Evolutionary conservation across 371 early-diverging fungal species (phyloP).

Genomic region (Apophysomyces elegans): DNA sequence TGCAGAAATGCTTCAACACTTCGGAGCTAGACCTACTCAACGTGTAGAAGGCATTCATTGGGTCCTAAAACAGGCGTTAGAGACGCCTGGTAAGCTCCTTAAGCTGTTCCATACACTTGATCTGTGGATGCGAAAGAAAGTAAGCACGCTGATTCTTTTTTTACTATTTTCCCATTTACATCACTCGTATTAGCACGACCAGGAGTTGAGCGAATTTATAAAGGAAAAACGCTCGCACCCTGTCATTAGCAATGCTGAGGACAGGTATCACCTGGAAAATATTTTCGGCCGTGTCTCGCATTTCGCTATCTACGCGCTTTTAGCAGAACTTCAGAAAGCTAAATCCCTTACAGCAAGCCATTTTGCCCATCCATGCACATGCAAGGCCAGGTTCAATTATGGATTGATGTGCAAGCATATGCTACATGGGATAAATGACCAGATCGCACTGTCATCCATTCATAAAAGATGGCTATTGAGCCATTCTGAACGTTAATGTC

Average conservation of each 20-base stretch:
- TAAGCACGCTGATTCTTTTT: background rate
- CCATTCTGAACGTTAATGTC: no score
- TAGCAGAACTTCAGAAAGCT: background rate
- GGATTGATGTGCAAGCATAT: background rate
- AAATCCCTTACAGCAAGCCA: background rate
- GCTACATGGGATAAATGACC: background rate
- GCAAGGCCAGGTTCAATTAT: background rate
- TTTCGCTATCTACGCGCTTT: background rate
- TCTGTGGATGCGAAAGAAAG: background rate
- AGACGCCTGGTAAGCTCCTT: background rate
- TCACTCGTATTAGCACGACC: background rate
- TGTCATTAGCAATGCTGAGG: background rate
- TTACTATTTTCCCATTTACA: background rate
- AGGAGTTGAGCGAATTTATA: background rate
- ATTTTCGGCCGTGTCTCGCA: background rate
- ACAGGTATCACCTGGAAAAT: background rate
- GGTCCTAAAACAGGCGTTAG: slow-evolving; percentile 1
- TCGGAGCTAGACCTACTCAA: slow-evolving; percentile 17
- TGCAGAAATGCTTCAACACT: slow-evolving; percentile 8
- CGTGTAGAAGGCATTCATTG: slow-evolving; percentile 13
- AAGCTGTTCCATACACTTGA: slow-evolving; percentile 6
- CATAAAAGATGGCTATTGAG: no score
- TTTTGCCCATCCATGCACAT: background rate
- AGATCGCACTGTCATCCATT: background rate
- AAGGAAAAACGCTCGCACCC: background rate